A percentile compares a stretch with the other conserved stretches of the same genome.
phyloP scores from a whole-genome alignment of 345 rosid species.

The Eucalyptus cloeziana region DNA sequence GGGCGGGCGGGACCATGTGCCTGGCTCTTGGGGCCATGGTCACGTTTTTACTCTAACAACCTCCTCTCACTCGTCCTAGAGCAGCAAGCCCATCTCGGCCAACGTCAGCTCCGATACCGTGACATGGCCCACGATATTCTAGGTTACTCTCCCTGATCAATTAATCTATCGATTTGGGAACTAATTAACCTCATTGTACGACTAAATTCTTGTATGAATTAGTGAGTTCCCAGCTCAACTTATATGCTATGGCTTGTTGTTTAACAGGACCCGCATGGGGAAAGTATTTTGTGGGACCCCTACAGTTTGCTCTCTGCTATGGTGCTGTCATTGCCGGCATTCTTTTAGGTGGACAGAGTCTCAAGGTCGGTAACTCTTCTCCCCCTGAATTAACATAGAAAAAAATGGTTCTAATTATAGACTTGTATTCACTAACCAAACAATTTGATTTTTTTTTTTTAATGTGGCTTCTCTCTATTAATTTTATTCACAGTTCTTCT shows the following conservation, averaged over 20 bases:
- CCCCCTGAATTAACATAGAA: neutral
- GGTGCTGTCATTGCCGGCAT: constrained; percentile 24
- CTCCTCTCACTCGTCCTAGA: constrained; percentile 23
- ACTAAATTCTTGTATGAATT: neutral
- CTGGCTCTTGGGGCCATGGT: neutral
- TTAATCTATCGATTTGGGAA: neutral
- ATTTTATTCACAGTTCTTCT: neutral
- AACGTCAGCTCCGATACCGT: constrained; percentile 12
- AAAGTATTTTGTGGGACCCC: constrained; percentile 35
- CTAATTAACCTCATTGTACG: neutral
- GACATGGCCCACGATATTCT: constrained; percentile 21
- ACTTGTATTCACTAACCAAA: neutral
- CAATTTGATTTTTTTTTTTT: neutral
- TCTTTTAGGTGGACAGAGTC: constrained; percentile 45
- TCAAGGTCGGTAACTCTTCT: constrained; percentile 21
- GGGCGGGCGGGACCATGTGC: constrained; percentile 6
- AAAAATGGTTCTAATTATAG: neutral
- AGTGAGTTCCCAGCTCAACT: neutral
- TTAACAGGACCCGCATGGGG: constrained; percentile 46
- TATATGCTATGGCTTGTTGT: neutral
- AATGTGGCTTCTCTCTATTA: neutral
- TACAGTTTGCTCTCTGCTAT: constrained; percentile 39
- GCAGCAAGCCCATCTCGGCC: constrained; percentile 12
- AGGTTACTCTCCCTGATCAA: neutral
- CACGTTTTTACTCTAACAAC: constrained; percentile 23